phyloP scores from a whole-genome alignment of 805 yeast genomes.

The Starmerella bombicola region DNA sequence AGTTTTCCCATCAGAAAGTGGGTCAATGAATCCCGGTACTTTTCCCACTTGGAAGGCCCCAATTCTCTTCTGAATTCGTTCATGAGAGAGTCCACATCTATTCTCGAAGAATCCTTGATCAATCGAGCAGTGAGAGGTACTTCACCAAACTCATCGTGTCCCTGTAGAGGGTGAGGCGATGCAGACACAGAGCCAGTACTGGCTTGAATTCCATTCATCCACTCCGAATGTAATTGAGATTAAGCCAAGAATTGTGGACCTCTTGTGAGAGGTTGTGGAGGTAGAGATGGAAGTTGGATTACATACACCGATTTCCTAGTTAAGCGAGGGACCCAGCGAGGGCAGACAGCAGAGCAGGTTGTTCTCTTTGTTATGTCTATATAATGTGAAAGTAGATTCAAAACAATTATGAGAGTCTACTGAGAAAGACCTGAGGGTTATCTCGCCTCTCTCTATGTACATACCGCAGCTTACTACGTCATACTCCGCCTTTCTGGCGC shows the following conservation, averaged over 20 bases:
- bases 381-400: no score
- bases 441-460: no score
- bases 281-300: no score
- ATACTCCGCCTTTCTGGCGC: conserved; percentile 2
- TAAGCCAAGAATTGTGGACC: no score
- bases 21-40: conserved; percentile 67
- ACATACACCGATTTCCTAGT: no score
- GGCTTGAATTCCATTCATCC: conserved; percentile 7
- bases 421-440: no score
- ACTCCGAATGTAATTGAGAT: background rate
- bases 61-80: conserved; percentile 57
- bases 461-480: no score
- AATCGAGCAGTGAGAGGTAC: conserved; percentile 12
- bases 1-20: conserved; percentile 50
- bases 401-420: no score
- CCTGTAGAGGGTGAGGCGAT: conserved; percentile 4
- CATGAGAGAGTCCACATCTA: conserved; percentile 49
- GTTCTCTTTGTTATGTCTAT: no score
- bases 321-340: no score
- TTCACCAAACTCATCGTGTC: background rate
- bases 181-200: conserved; percentile 8
- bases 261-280: no score
- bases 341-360: no score
- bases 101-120: conserved; percentile 14
- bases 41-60: conserved; percentile 68